Percentiles rank a stretch among this genome's conserved stretches.
Conservation (phyloP, 768 basidiomycete species). For the Austroboletus eburneus region DNA sequence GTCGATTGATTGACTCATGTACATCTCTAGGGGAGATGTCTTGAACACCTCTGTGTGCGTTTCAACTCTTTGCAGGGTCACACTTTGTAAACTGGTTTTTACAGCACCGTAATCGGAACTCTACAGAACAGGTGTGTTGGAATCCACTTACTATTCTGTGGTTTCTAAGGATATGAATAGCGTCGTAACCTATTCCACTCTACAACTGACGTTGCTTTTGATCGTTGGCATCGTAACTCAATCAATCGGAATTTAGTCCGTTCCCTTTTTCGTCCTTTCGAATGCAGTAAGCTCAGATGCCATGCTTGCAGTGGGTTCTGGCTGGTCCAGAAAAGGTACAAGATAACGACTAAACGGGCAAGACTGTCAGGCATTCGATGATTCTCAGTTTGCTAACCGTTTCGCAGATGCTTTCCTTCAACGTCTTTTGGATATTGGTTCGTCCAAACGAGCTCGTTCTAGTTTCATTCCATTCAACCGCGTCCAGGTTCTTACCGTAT, state of each 20-base stretch:
- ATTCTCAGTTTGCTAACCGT: not conserved
- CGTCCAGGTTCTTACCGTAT: conserved; percentile 54
- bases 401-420: conserved; percentile 64
- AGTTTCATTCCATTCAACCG: not conserved
- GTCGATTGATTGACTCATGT: not conserved
- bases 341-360: conserved; percentile 58
- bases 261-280: not conserved
- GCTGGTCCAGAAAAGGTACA: conserved; percentile 62
- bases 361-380: not conserved
- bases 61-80: not conserved
- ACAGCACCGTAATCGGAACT: conserved; percentile 66
- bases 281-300: not conserved
- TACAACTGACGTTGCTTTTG: conserved; percentile 63
- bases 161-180: conserved; percentile 30
- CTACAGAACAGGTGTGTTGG: conserved; percentile 59
- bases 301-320: conserved; percentile 48
- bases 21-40: conserved; percentile 57
- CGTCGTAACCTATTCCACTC: conserved; percentile 66
- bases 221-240: conserved; percentile 65
- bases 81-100: not conserved
- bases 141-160: not conserved
- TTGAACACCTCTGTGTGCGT: conserved; percentile 70
- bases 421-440: conserved; percentile 69
- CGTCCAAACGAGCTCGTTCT: conserved; percentile 10
- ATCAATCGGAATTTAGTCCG: conserved; percentile 66